A percentile compares a stretch with the other conserved stretches of the same genome.
Conservation (phyloP, 2,329 filamentous ascomycete species). For the Cordyceps tenuipes region DNA sequence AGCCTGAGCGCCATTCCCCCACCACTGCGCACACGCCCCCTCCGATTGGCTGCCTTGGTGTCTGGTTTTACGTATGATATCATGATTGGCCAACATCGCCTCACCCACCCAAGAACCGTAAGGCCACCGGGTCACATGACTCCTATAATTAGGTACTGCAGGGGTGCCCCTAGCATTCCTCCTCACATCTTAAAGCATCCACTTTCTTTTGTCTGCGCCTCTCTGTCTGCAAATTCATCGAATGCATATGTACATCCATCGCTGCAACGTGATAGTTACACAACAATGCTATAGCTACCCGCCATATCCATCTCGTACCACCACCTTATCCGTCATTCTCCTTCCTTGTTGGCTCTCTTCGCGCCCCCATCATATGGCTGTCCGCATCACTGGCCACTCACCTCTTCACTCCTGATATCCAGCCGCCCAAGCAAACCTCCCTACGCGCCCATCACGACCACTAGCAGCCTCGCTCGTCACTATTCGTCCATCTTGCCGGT, state of each 20-base stretch:
- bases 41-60: conserved; percentile 1
- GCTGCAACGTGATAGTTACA: neutral
- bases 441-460: neutral
- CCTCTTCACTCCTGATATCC: neutral
- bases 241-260: neutral
- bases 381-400: neutral
- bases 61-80: neutral
- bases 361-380: neutral
- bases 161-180: neutral
- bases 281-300: neutral
- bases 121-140: conserved; percentile 7
- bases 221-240: neutral
- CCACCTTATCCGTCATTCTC: neutral
- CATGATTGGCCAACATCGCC: neutral
- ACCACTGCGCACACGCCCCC: conserved; percentile 1
- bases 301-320: neutral
- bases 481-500: neutral
- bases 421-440: neutral
- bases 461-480: neutral
- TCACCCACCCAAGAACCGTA: neutral
- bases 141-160: neutral
- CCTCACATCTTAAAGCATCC: neutral
- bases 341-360: neutral
- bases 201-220: neutral
- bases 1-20: neutral